These are phyloP conservation scores for Puccinia triticina DNA, from an alignment of 1,284 basidiomycete species.

Conservation along the genomic window DNA sequence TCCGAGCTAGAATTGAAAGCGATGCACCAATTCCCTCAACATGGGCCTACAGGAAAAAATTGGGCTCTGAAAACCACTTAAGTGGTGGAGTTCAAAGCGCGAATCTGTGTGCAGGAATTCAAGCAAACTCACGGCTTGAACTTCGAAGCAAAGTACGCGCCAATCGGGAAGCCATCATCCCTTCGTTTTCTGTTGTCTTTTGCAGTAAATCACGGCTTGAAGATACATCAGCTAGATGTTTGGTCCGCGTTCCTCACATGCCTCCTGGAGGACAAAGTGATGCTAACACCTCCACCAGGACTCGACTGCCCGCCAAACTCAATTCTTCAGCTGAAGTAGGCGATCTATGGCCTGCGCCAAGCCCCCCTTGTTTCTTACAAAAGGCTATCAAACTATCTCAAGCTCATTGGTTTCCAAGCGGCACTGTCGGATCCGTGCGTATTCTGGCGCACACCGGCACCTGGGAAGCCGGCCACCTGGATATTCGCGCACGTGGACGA, in stretches of 20 bases:
- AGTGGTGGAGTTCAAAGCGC: conserved; percentile 44
- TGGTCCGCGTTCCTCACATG: conserved; percentile 15
- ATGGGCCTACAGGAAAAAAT: too few species aligned
- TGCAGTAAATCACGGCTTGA: conserved; percentile 23
- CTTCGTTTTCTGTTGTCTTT: conserved; percentile 44
- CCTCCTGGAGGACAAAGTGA: too few species aligned
- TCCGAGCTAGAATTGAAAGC: not conserved
- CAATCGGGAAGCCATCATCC: conserved; percentile 29
- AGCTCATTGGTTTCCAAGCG: not conserved
- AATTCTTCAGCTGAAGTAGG: not conserved
- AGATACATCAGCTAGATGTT: conserved; percentile 50
- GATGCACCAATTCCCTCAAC: not conserved
- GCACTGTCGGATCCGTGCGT: too few species aligned
- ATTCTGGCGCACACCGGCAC: not conserved
- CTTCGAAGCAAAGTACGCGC: conserved; percentile 50
- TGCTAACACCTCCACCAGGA: not conserved
- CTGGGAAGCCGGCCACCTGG: not conserved
- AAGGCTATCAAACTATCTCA: not conserved
- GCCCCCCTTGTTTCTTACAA: not conserved
- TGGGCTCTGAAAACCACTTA: conserved; percentile 16
- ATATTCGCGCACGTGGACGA: conserved; percentile 7
- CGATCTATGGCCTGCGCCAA: conserved; percentile 12
- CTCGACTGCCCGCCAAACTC: not conserved
- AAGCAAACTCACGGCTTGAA: conserved; percentile 46
- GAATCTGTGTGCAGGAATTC: conserved; percentile 52